Evolutionary conservation across 2,329 filamentous ascomycete species (phyloP).

Genomic region (Hypoxylon sp.): DNA sequence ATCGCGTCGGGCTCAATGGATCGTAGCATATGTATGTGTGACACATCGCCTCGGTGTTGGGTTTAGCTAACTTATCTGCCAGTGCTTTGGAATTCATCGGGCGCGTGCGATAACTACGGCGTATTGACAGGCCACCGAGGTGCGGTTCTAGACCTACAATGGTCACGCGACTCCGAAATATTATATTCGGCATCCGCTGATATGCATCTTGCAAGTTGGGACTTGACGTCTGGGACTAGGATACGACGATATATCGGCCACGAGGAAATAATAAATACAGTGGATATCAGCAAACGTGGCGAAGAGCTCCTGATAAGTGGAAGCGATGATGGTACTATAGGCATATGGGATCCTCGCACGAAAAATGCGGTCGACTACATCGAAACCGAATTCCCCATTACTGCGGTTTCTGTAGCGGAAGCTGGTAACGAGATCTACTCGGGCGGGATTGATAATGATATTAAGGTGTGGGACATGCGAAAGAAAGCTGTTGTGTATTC

Average conservation of each 20-base stretch:
- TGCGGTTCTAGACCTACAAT: slow-evolving; percentile 91
- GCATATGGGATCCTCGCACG: slow-evolving; percentile 93
- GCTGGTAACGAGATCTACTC: slow-evolving; percentile 96
- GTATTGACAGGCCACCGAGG: slow-evolving; percentile 89
- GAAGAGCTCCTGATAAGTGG: slow-evolving; percentile 92
- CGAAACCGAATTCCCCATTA: slow-evolving; percentile 91
- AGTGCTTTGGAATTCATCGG: slow-evolving; percentile 96
- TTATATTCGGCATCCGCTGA: slow-evolving; percentile 95
- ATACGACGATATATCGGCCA: slow-evolving; percentile 94
- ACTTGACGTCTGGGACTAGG: slow-evolving; percentile 88
- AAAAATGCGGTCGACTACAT: slow-evolving; percentile 91
- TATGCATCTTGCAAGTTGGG: slow-evolving; percentile 93
- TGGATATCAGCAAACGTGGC: slow-evolving; percentile 89
- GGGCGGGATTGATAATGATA: slow-evolving; percentile 95
- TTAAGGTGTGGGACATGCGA: slow-evolving; percentile 95
- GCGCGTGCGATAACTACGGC: slow-evolving; percentile 94
- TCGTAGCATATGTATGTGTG: slow-evolving; percentile 79
- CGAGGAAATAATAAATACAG: slow-evolving; percentile 92
- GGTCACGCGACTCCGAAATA: slow-evolving; percentile 93
- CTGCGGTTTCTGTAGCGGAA: slow-evolving; percentile 89
- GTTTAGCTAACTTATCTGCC: slow-evolving; percentile 14
- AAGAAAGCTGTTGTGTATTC: slow-evolving; percentile 91
- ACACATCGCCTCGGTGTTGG: not conserved
- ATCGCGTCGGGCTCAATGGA: slow-evolving; percentile 98
- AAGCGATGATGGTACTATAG: slow-evolving; percentile 93